Percentiles rank a stretch among this genome's conserved stretches.
Conservation (phyloP, 345 rosid genomes). For the Eucalyptus regnans region DNA sequence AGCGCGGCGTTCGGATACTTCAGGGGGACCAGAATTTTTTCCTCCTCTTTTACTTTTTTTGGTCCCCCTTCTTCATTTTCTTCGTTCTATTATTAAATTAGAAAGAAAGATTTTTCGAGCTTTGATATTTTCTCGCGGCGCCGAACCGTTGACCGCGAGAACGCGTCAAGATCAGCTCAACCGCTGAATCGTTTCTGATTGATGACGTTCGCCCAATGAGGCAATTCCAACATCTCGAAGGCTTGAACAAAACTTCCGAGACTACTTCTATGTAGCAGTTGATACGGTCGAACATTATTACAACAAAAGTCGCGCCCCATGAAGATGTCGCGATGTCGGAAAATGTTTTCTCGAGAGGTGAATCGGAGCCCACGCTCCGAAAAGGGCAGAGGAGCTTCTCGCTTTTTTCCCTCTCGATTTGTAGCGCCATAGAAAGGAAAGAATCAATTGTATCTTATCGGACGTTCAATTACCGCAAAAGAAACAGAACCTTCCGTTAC, state of each 20-base stretch:
- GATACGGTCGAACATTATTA: background rate
- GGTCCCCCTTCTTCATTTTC: background rate
- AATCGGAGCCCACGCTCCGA: background rate
- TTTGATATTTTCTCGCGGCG: background rate
- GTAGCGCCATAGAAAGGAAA: background rate
- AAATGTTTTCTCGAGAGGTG: background rate
- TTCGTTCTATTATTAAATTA: background rate
- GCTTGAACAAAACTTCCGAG: background rate
- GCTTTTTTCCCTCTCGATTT: background rate
- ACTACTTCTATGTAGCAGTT: background rate
- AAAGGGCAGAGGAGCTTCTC: background rate
- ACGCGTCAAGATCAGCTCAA: background rate
- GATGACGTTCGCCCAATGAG: background rate
- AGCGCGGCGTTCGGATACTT: background rate
- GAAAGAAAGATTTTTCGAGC: background rate
- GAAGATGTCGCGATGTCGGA: background rate
- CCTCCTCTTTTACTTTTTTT: background rate
- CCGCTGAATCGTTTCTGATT: background rate
- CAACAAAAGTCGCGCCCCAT: background rate
- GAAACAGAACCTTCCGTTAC: conserved; percentile 1
- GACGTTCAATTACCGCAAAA: background rate
- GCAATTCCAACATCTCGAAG: background rate
- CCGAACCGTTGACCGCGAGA: background rate
- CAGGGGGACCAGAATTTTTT: background rate
- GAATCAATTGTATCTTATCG: background rate